Base-by-base conservation (phyloP, 768 basidiomycete species). In the Lyophyllum decastes region DNA sequence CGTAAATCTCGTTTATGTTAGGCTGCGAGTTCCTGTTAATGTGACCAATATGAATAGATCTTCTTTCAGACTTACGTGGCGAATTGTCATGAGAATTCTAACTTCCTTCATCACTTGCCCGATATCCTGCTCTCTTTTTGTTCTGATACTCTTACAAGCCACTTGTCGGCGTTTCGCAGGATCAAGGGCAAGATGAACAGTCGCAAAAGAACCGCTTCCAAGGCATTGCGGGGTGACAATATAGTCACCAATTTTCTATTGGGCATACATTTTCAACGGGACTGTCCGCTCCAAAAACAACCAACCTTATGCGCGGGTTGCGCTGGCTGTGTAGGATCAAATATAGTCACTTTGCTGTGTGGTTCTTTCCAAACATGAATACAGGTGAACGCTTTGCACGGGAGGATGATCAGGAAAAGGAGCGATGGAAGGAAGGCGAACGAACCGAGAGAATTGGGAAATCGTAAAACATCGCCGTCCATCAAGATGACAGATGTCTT, bases 121-220 rank as follows among this genome's bases (percentile, higher is more conserved):
- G 24, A 83, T 69, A 45, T 89, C 87, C 48, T 79, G 78, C 21
- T 81, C 82, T 52, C 80, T 82, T 68, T 84, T 85, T 1, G 77
- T 81, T 62, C 82, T 84, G 66, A 94, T 89, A 57, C 85, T 91
- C 70, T 94, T 94, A 70, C 91, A 93, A 21, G 92, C 92, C 25
- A 91, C 89, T 72, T 94, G 92, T 44, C 84, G 80, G 61, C 84
- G 80, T 46, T 77, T 82, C 9, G 72, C 68, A 10, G 78, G 82
- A 65, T 91, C 89, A 57, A 90, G 76, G 17, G 90, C 90, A 22
- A 94, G 80, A 64, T 92, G 87, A 0, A 94, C 92, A 1, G 86
- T 88, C 0, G 91, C 92, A 70, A 92, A 94, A 41, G 88, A 88
- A 4, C 92, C 92, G 22, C 83, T 86, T 41, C 92, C 92, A 12